These are phyloP conservation scores for Fraxinus angustifolia DNA, from an alignment of 305 asterid genomes.

Conservation along the genomic window DNA sequence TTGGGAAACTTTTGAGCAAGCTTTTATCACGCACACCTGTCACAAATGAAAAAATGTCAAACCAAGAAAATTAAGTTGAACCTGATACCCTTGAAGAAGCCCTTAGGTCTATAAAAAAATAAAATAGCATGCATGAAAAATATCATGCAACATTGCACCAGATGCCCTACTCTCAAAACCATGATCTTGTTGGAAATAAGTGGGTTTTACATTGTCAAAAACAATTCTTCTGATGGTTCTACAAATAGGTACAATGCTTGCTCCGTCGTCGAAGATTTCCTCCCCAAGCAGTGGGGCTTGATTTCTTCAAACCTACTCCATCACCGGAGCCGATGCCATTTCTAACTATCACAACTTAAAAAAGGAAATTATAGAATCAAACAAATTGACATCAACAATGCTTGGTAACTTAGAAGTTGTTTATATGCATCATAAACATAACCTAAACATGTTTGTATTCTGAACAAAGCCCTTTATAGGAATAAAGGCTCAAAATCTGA, in stretches of 20 bases:
- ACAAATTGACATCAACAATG: not conserved
- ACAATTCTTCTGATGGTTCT: not conserved
- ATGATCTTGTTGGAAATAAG: not conserved
- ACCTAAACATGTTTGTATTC: not conserved
- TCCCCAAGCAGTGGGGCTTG: not conserved
- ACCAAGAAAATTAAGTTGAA: not conserved
- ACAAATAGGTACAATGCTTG: not conserved
- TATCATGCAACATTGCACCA: not conserved
- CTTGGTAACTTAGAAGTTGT: not conserved
- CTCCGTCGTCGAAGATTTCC: not conserved
- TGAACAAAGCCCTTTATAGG: not conserved
- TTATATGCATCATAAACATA: not conserved
- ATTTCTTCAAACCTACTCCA: not conserved
- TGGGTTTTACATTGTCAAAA: not conserved
- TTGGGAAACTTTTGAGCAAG: not conserved
- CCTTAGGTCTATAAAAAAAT: not conserved
- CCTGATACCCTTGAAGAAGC: not conserved
- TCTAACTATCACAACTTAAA: not conserved
- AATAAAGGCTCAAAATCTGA: not conserved
- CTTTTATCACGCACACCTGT: not conserved
- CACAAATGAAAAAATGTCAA: not conserved
- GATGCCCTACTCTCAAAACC: not conserved
- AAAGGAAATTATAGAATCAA: not conserved
- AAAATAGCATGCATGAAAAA: not conserved
- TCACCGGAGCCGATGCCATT: not conserved